Percentiles rank a stretch among this genome's conserved stretches.
These are phyloP conservation scores for Fusarium coicis DNA, from an alignment of 2,329 filamentous ascomycete genomes.

Conservation along the genomic window DNA sequence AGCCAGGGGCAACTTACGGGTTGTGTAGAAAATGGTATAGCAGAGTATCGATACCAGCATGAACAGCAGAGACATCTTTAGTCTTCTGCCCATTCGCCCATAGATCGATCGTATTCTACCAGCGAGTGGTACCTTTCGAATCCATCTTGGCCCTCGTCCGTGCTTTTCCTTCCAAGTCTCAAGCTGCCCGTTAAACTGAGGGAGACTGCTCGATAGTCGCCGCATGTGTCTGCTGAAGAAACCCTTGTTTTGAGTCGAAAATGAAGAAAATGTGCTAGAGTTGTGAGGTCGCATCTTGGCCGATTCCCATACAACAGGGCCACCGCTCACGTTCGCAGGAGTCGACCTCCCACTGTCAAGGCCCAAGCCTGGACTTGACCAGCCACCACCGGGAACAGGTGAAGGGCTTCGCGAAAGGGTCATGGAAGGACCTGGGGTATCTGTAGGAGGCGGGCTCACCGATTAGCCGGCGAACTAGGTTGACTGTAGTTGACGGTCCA, in stretches of 20 bases:
- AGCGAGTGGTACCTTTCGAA: constrained; percentile 58
- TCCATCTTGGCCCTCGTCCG: constrained; percentile 66
- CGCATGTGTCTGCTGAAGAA: constrained; percentile 90
- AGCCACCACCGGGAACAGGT: constrained; percentile 84
- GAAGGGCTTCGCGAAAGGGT: constrained; percentile 89
- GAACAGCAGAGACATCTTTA: constrained; percentile 71
- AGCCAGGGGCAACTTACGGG: constrained; percentile 68
- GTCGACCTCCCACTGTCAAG: constrained; percentile 78
- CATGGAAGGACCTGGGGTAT: constrained; percentile 73
- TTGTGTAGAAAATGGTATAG: constrained; percentile 75
- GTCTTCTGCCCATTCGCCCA: constrained; percentile 69
- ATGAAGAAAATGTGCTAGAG: constrained; percentile 80
- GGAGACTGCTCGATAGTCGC: constrained; percentile 81
- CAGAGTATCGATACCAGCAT: constrained; percentile 74
- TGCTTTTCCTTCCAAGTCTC: constrained; percentile 84
- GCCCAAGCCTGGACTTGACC: constrained; percentile 84
- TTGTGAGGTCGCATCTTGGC: constrained; percentile 81
- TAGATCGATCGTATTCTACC: constrained; percentile 59
- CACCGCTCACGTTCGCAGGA: constrained; percentile 67
- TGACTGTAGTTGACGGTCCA: constrained; percentile 20
- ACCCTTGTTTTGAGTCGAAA: constrained; percentile 82
- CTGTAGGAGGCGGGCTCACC: constrained; percentile 48
- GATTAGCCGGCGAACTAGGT: constrained; percentile 42
- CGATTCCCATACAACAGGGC: constrained; percentile 81
- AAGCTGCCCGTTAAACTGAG: constrained; percentile 71